Conservation (phyloP, 2,329 filamentous ascomycete genomes). For the Nemania sp. region DNA sequence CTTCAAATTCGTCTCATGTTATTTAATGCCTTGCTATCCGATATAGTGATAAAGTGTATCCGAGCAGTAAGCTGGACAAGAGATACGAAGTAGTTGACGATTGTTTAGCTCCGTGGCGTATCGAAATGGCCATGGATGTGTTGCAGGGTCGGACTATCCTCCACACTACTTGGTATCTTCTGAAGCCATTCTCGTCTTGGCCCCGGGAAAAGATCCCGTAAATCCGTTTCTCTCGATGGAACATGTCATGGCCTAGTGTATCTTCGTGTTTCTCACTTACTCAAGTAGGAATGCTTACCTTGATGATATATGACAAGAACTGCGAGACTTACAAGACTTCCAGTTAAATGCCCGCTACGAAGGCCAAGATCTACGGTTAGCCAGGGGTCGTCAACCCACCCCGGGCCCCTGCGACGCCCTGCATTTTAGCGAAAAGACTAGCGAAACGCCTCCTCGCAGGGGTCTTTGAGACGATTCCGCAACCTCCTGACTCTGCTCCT, state of each 20-base stretch:
- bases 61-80: background rate
- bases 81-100: slow-evolving; percentile 1
- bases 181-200: background rate
- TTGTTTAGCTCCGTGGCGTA: slow-evolving; percentile 3
- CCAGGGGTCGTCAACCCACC: slow-evolving; percentile 18
- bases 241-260: slow-evolving; percentile 3
- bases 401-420: slow-evolving; percentile 15
- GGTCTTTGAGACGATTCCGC: slow-evolving; percentile 36
- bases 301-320: too few relatives aligned
- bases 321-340: too few relatives aligned
- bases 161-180: background rate
- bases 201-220: background rate
- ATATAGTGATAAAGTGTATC: background rate
- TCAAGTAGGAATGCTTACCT: too few relatives aligned
- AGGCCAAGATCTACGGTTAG: slow-evolving; percentile 6
- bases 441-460: slow-evolving; percentile 24
- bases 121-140: slow-evolving; percentile 24
- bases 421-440: slow-evolving; percentile 25
- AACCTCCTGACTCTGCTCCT: slow-evolving; percentile 32
- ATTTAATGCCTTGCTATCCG: slow-evolving; percentile 5
- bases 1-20: slow-evolving; percentile 27
- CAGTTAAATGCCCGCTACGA: background rate
- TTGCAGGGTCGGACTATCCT: slow-evolving; percentile 19
- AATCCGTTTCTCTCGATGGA: slow-evolving; percentile 16
- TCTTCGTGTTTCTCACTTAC: background rate